Base-by-base conservation (phyloP, 352 stramenopile species). In the Poterioochromonas sp. region DNA sequence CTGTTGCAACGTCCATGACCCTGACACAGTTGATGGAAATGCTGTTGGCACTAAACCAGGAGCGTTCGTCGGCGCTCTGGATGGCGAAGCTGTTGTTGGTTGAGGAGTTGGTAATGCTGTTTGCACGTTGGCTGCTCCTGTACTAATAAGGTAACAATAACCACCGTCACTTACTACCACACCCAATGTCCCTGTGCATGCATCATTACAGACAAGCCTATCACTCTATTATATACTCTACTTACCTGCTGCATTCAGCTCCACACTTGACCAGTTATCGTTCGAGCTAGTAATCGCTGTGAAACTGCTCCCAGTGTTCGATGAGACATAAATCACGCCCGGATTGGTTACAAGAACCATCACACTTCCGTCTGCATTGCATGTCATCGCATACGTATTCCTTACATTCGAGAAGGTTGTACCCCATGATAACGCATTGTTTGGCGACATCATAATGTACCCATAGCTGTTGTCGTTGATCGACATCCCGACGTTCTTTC, bases 221-320 rank as follows among this genome's bases (percentile, higher is more conserved):
- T 58, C 47, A 58, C 47, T 58, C 47, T 58, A 58, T 58, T 58
- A 58, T 58, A 58, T 58, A 58, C 47, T 58, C 47, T 58, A 58
- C 47, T 58, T 58, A 58, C 47, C 47, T 58, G 47, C 47, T 58
- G 47, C 47, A 58, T 58, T 58, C 47, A 58, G 47, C 47, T 58
- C 47, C 47, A 58, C 47, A 58, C 47, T 58, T 58, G 47, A 58
- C 47, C 47, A 58, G 47, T 58, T 58, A 58, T 58, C 47, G 47
- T 58, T 58, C 47, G 47, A 58, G 47, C 47, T 58, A 58, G 47
- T 58, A 58, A 58, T 58, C 47, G 47, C 47, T 58, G 47, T 58
- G 47, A 58, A 58, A 58, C 47, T 58, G 47, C 47, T 58, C 47
- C 47, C 47, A 58, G 47, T 58, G 47, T 58, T 58, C 47, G 47